Percentiles rank a stretch among this genome's conserved stretches.
These are phyloP conservation scores for Trypanosoma scelopori DNA, from an alignment of 208 protist species.

Conservation along the genomic window DNA sequence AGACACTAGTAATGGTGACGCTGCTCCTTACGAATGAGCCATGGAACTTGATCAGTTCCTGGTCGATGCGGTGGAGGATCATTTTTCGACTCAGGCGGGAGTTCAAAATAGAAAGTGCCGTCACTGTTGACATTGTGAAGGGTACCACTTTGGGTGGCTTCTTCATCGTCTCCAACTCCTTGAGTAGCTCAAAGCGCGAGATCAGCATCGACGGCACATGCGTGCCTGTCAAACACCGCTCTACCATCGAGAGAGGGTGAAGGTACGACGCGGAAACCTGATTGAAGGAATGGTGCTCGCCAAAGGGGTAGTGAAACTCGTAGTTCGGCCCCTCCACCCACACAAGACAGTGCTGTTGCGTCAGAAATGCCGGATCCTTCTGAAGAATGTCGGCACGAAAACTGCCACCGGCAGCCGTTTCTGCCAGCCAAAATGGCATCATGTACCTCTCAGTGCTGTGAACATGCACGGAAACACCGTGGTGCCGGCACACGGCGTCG, in stretches of 20 bases:
- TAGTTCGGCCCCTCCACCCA: slow-evolving; percentile 86
- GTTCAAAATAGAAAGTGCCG: slow-evolving; percentile 75
- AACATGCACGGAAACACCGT: slow-evolving; percentile 66
- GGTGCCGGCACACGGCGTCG: slow-evolving; percentile 75
- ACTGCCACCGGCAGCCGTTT: slow-evolving; percentile 64
- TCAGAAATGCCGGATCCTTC: slow-evolving; percentile 73
- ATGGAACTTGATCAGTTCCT: slow-evolving; percentile 86
- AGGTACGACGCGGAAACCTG: slow-evolving; percentile 85
- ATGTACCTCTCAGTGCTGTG: slow-evolving; percentile 70
- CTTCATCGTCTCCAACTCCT: slow-evolving; percentile 71
- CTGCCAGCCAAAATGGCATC: slow-evolving; percentile 85
- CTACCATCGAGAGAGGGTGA: slow-evolving; percentile 66
- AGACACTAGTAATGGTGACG: slow-evolving; percentile 63
- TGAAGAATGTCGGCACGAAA: slow-evolving; percentile 82
- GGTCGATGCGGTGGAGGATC: slow-evolving; percentile 70
- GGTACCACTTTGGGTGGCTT: slow-evolving; percentile 63
- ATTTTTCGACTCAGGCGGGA: slow-evolving; percentile 60
- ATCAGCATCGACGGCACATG: slow-evolving; percentile 90
- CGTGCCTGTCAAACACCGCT: slow-evolving; percentile 66
- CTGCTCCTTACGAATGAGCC: slow-evolving; percentile 81
- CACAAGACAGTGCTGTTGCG: slow-evolving; percentile 74
- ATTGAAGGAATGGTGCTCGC: slow-evolving; percentile 77
- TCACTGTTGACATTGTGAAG: slow-evolving; percentile 88
- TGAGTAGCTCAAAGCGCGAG: slow-evolving; percentile 81
- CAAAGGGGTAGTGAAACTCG: slow-evolving; percentile 88